Conservation (phyloP, 2,329 filamentous ascomycete species). For the Xylariaceae sp. region DNA sequence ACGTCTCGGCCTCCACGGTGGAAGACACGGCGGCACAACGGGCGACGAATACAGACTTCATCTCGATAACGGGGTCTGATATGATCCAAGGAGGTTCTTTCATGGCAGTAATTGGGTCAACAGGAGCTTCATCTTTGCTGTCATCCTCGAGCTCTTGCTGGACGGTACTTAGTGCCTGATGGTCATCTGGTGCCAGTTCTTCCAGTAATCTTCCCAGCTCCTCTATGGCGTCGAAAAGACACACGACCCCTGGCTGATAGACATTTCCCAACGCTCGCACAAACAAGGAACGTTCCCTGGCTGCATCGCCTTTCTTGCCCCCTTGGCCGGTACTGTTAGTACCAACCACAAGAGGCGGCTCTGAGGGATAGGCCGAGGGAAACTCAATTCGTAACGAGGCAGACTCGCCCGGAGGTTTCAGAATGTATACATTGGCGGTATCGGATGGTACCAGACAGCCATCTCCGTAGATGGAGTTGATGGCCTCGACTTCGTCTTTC, state of each 20-base stretch:
- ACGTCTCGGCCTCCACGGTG: conserved; percentile 65
- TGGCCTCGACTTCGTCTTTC: conserved; percentile 70
- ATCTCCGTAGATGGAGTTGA: conserved; percentile 79
- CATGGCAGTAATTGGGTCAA: conserved; percentile 9
- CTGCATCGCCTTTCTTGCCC: conserved; percentile 67
- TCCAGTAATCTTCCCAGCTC: conserved; percentile 51
- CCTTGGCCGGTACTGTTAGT: conserved; percentile 72
- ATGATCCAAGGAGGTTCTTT: conserved; percentile 61
- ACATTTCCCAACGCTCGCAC: conserved; percentile 61
- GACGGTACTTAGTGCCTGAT: conserved; percentile 15
- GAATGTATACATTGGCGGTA: conserved; percentile 47
- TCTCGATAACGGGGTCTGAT: conserved; percentile 70
- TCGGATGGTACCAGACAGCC: conserved; percentile 49
- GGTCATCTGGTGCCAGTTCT: conserved; percentile 21
- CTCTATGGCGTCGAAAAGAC: conserved; percentile 88
- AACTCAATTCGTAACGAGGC: conserved; percentile 64
- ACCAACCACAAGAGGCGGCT: conserved; percentile 67
- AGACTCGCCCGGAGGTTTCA: conserved; percentile 61
- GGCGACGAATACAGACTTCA: conserved; percentile 84
- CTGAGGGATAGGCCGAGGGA: conserved; percentile 67
- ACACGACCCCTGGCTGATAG: conserved; percentile 72
- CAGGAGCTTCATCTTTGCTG: conserved; percentile 8
- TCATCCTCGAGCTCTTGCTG: conserved; percentile 6
- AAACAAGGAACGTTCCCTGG: conserved; percentile 64
- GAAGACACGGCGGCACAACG: conserved; percentile 67